Base-by-base conservation (phyloP, 345 rosid species). In the Ceriops tagal region DNA sequence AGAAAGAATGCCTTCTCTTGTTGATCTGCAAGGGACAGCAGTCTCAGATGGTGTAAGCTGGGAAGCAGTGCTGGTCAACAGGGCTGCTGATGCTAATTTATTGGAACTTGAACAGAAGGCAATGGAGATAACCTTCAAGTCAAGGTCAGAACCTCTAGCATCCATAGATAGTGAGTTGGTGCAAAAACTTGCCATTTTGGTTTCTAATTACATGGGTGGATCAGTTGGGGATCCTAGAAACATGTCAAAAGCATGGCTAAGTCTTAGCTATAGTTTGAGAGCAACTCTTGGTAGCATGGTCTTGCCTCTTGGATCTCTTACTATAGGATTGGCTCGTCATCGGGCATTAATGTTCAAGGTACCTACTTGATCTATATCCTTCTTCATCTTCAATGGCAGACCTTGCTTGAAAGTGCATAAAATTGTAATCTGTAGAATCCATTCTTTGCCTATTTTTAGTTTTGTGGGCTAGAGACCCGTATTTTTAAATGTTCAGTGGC, bases 311-410 rank as follows among this genome's bases (percentile, higher is more conserved):
- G 98, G 97, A 79, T 89, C 97, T 70, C 75, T 93, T 69, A 93
- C 89, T 61, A 85, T 93, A 58, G 97, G 98, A 73, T 74, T 93
- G 89, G 90, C 98, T 71, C 97, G 97, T 76, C 98, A 93, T 75
- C 96, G 98, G 53, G 98, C 98, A 39, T 79, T 93, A 82, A 71
- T 93, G 77, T 93, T 90, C 83, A 93, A 93, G 93, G 98, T 93
- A 82, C 64, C 71, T 77, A 43, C 62, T 61, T 13, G 2, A 34
- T 11, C 49, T 43, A 43, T 43, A 43, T 43, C 49, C 46, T 43
- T 43, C 18, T 13, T 43, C 19, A 13, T 43, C 5, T 13, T 43
- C 49, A 43, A 43, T 43, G 49, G 18, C 4, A 1, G 1, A 43
- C 3, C 18, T 43, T 43, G 5, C 16, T 15, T 15, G 49, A 43